Percentiles rank a stretch among this genome's conserved stretches.
Conservation (phyloP, 805 yeast genomes). For the Sugiyamaella marilandica region DNA sequence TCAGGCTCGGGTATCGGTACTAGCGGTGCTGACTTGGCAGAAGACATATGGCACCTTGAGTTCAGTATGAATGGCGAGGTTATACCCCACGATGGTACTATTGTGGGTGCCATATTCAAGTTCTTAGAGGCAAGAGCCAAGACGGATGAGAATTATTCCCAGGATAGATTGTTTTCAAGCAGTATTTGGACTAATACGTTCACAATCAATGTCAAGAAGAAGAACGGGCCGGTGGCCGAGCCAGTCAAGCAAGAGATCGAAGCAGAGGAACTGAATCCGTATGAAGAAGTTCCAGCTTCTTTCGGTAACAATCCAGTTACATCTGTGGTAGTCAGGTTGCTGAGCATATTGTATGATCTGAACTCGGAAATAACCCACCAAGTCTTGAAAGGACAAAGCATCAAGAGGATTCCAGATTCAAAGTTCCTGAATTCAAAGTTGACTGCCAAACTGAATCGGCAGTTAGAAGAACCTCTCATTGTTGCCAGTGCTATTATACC, state of each 20-base stretch:
- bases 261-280: conserved; percentile 23
- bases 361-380: conserved; percentile 23
- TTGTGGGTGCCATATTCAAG: conserved; percentile 60
- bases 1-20: background rate
- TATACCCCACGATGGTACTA: conserved; percentile 62
- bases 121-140: conserved; percentile 13
- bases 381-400: conserved; percentile 1
- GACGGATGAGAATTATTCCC: conserved; percentile 9
- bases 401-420: conserved; percentile 17
- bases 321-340: conserved; percentile 22
- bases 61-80: conserved; percentile 54
- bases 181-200: conserved; percentile 56
- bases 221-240: conserved; percentile 13
- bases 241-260: conserved; percentile 16
- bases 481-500: conserved; percentile 87
- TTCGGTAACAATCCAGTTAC: conserved; percentile 21
- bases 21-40: background rate
- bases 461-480: conserved; percentile 81
- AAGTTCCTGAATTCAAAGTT: conserved; percentile 70
- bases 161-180: conserved; percentile 11
- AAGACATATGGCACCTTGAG: conserved; percentile 42
- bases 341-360: conserved; percentile 26
- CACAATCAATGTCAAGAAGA: conserved; percentile 43
- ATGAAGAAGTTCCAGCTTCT: conserved; percentile 20
- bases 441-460: conserved; percentile 80